Conservation (phyloP, 306 rosid genomes). For the Psophocarpus tetragonolobus region DNA sequence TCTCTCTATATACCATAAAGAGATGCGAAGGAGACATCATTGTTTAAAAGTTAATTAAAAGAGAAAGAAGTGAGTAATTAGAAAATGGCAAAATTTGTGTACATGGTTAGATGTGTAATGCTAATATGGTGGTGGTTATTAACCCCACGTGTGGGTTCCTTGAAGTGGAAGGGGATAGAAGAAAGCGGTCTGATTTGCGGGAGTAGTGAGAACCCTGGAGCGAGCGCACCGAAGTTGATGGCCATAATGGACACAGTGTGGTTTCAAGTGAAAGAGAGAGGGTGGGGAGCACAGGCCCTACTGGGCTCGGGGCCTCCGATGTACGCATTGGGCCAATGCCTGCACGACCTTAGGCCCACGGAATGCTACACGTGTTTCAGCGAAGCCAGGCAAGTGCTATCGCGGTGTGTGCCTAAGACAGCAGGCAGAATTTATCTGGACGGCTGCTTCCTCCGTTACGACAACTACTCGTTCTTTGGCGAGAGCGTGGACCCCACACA, state of each 20-base stretch:
- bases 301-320: constrained; percentile 2
- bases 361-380: constrained; percentile 48
- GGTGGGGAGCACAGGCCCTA: constrained; percentile 33
- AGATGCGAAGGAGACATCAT: too few species aligned
- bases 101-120: too few species aligned
- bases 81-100: too few species aligned
- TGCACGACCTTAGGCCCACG: constrained; percentile 25
- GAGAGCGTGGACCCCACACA: constrained; percentile 12
- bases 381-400: constrained; percentile 31
- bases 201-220: background rate
- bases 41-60: too few species aligned
- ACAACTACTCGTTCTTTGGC: constrained; percentile 35
- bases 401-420: constrained; percentile 40
- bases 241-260: constrained; percentile 38
- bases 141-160: background rate
- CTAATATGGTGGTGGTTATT: background rate
- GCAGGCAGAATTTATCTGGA: constrained; percentile 53
- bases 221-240: background rate
- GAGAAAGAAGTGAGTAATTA: too few species aligned
- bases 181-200: constrained; percentile 42
- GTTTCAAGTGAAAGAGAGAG: constrained; percentile 1
- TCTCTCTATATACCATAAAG: background rate
- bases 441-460: constrained; percentile 62
- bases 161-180: background rate
- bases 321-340: constrained; percentile 50